Evolutionary conservation across 208 protist genomes (phyloP), one percentile per base, ranked within the genome.

Genomic region (Leishmania major): DNA sequence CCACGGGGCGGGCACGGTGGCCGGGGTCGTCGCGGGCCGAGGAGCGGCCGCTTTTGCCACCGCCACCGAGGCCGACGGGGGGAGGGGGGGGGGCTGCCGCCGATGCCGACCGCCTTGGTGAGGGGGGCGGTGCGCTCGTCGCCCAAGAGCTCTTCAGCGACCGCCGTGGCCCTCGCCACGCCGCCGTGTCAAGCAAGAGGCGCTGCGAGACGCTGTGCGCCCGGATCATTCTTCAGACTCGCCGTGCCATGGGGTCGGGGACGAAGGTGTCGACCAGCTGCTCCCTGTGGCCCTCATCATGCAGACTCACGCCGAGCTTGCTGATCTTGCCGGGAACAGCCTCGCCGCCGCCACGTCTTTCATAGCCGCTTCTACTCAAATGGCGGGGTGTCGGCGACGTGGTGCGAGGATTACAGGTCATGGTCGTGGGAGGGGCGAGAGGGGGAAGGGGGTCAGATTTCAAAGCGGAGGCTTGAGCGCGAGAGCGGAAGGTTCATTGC

Each of bases 151-250:
- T 84, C 79, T 55, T 88, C 67, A 11, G 88, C 69, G 47, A 94
- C 84, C 43, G 75, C 71, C 81, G 81, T 72, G 37, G 92, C 89
- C 15, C 90, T 89, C 13, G 64, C 40, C 2, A 79, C 45, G 92
- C 92, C 84, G 92, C 88, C 76, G 89, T 91, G 70, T 91, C 79
- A 19, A 95, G 82, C 70, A 81, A 84, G 47, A 92, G 55, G 90
- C 90, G 84, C 87, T 90, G 85, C 93, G 47, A 93, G 55, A 89
- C 90, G 84, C 87, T 90, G 85, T 93, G 92, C 35, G 90, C 87
- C 83, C 94, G 92, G 31, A 94, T n/a, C 82, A 90, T 91, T 67
- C 67, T 75, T 31, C 43, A 7, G 43, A 5, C 43, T 45, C 43
- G 43, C 43, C 43, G 43, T 45, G 43, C 43, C 43, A 45, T 45